Evolutionary conservation across 352 stramenopile genomes (phyloP).

Genomic region (Globisporangium lucens): DNA sequence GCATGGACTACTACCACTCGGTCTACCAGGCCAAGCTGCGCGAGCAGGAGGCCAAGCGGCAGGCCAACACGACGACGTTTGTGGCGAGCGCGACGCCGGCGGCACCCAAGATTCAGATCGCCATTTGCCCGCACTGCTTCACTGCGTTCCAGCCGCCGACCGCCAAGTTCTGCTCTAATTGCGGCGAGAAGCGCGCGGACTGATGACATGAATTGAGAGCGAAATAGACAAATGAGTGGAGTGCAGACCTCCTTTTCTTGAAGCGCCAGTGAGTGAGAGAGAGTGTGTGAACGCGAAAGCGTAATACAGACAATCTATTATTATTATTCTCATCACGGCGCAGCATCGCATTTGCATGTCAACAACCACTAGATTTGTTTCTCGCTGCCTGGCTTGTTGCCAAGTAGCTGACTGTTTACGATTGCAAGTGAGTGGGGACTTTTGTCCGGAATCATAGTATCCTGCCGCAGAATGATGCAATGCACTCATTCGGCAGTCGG

Average conservation of each 20-base stretch:
- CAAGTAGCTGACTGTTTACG: too few relatives aligned
- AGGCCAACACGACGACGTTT: neutral
- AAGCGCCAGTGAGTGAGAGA: neutral
- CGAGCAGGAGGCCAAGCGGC: slow-evolving; percentile 15
- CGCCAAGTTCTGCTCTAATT: slow-evolving; percentile 77
- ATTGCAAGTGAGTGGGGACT: too few relatives aligned
- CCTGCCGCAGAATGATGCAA: too few relatives aligned
- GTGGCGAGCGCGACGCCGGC: neutral
- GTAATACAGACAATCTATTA: neutral
- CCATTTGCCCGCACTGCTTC: slow-evolving; percentile 38
- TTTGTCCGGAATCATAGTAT: too few relatives aligned
- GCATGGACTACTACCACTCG: slow-evolving; percentile 87
- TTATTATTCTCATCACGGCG: neutral
- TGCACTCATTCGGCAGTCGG: too few relatives aligned
- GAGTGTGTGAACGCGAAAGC: neutral
- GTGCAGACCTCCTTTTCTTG: neutral
- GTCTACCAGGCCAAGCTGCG: slow-evolving; percentile 69
- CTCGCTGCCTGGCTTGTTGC: too few relatives aligned
- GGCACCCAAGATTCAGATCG: slow-evolving; percentile 8
- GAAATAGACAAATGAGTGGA: too few relatives aligned
- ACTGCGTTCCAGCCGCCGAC: slow-evolving; percentile 38
- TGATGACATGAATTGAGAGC: neutral
- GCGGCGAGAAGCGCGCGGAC: slow-evolving; percentile 45
- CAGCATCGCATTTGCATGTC: too few relatives aligned
- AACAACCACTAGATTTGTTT: too few relatives aligned